A percentile compares a stretch with the other conserved stretches of the same genome.
phyloP scores from a whole-genome alignment of 148 eudicot species.

The Polygonum aviculare region DNA sequence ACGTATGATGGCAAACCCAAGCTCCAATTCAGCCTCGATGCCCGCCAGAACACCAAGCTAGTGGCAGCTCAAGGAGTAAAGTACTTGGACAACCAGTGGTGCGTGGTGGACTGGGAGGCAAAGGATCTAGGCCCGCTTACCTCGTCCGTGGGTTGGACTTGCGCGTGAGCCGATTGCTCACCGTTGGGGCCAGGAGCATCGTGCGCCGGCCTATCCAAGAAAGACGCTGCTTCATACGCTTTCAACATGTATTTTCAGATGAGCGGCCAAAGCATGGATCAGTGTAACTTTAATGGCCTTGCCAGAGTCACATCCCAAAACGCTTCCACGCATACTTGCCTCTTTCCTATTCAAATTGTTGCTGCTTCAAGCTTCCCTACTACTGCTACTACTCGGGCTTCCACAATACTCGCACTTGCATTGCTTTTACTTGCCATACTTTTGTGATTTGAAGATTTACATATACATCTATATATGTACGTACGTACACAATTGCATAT shows the following conservation, averaged over 20 bases:
- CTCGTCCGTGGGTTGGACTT: constrained; percentile 27
- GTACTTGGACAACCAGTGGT: constrained; percentile 50
- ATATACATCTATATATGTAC: not conserved
- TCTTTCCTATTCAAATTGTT: constrained; percentile 44
- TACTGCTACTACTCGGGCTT: not conserved
- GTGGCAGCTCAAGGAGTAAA: constrained; percentile 37
- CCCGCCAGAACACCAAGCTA: constrained; percentile 17
- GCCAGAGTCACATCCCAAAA: constrained; percentile 29
- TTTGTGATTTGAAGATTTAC: not conserved
- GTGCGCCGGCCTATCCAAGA: constrained; percentile 21
- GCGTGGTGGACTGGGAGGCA: constrained; percentile 23
- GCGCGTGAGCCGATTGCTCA: constrained; percentile 51
- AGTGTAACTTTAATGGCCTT: constrained; percentile 54
- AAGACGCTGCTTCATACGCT: constrained; percentile 38
- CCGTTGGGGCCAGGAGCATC: constrained; percentile 26
- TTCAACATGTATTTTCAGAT: constrained; percentile 62
- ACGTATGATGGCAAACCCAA: constrained; percentile 50
- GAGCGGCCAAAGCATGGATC: constrained; percentile 41
- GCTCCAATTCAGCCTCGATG: constrained; percentile 31
- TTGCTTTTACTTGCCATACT: not conserved
- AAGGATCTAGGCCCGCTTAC: constrained; percentile 9
- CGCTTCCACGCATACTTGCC: constrained; percentile 25
- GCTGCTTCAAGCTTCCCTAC: constrained; percentile 23
- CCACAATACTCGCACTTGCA: not conserved
- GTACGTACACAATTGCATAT: not conserved